Conservation (phyloP, 2,329 filamentous ascomycete species). For the Tolypocladium guangdongense region DNA sequence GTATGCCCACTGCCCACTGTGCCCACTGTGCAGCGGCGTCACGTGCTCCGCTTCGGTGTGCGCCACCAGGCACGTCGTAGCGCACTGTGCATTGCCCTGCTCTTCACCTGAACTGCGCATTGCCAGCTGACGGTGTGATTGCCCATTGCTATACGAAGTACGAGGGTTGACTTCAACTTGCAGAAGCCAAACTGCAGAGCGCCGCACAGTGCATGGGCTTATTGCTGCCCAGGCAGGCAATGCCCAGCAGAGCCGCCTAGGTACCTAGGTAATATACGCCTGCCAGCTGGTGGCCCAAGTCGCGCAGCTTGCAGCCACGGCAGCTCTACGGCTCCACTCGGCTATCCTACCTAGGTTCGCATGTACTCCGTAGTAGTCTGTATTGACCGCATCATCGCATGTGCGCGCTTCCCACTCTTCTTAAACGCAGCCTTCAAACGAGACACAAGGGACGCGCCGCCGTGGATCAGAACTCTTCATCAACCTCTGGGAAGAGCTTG, state of each 20-base stretch:
- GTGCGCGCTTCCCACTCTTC: background rate
- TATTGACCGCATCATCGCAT: background rate
- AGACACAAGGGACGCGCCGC: background rate
- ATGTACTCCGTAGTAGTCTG: too few species aligned
- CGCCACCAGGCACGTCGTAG: background rate
- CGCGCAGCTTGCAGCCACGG: background rate
- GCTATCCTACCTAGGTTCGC: too few species aligned
- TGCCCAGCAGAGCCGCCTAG: too few species aligned
- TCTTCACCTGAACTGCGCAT: background rate
- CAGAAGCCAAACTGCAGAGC: background rate
- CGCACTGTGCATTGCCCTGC: background rate
- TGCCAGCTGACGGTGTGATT: background rate
- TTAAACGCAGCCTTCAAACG: background rate
- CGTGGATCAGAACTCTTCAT: background rate
- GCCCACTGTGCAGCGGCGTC: background rate
- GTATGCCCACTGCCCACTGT: conserved; percentile 1
- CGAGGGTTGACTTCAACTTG: background rate
- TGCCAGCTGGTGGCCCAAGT: background rate
- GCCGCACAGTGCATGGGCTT: background rate
- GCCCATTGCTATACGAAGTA: background rate
- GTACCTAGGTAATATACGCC: too few species aligned
- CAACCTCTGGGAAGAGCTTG: background rate
- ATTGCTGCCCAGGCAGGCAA: too few species aligned
- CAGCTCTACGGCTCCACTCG: background rate
- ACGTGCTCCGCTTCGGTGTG: background rate